These are phyloP conservation scores for Eucalyptus polyanthemos DNA, from an alignment of 345 rosid species.

Conservation along the genomic window DNA sequence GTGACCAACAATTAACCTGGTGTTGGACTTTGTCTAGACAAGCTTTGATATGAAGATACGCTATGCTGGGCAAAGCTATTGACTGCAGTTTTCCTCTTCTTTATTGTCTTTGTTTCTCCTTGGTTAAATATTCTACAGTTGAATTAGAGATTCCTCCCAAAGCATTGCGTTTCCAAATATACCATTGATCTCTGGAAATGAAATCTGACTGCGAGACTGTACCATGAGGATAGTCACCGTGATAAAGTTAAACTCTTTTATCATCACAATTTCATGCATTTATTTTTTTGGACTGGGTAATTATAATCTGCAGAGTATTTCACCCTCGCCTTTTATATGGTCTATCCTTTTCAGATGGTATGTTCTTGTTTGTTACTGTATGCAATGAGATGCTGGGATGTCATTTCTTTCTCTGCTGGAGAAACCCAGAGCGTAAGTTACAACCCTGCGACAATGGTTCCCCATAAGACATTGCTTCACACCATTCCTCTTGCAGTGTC, in stretches of 20 bases:
- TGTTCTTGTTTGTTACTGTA: slow-evolving; percentile 71
- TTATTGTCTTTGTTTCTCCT: background rate
- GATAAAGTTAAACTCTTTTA: background rate
- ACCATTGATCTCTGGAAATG: background rate
- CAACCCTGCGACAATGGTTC: slow-evolving; percentile 31
- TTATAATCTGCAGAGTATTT: background rate
- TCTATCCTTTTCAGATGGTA: slow-evolving; percentile 41
- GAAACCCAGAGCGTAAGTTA: slow-evolving; percentile 48
- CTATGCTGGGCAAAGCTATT: background rate
- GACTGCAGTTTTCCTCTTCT: background rate
- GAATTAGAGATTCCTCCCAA: background rate
- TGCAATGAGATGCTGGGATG: slow-evolving; percentile 45
- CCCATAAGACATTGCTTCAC: slow-evolving; percentile 51
- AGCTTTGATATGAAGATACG: background rate
- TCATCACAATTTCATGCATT: background rate
- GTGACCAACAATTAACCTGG: background rate
- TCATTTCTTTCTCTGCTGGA: slow-evolving; percentile 48
- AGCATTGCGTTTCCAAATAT: background rate
- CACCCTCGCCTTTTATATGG: background rate
- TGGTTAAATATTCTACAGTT: background rate
- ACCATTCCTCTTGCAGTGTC: slow-evolving; percentile 65
- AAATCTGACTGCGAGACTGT: background rate
- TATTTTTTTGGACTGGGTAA: background rate
- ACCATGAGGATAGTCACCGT: background rate
- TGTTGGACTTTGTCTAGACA: background rate